Base-by-base conservation (phyloP, 139 green algal genomes). In the Asterochloris sp. region DNA sequence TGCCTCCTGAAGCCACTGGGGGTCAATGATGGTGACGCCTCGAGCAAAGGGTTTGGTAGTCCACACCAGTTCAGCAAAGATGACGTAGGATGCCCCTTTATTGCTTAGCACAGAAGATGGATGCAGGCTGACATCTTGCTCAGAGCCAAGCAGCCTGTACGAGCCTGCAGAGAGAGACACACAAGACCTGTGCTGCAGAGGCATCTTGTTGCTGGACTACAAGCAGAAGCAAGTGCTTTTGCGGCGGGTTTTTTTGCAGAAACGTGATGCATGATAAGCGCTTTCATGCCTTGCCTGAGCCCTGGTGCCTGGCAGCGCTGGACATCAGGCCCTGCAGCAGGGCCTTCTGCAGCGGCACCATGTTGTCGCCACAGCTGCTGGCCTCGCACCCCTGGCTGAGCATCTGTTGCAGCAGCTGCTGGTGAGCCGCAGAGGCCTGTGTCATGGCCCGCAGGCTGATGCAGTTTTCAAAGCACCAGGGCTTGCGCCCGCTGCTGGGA, bases 51-150 rank as follows among this genome's bases (percentile, higher is more conserved):
- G 86, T 78, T 89, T 88, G 0, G 86, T 93, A 73, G 94, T 97
- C 78, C 86, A 87, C 74, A 95, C 86, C 38, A 98, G 83, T 85
- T 98, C 94, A 78, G 89, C 91, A 86, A 98, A 98, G 26, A 98
- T 89, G 0, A 98, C 89, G 81, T 81, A 92, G n/a, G 89, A 86
- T 10, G 91, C 86, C 78, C 89, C 87, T 47, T 83, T 84, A 28
- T 87, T 83, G 64, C 83, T 76, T 28, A 98, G 89, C 62, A 96
- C 92, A 0, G 87, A 94, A 26, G 88, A 95, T 13, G 95, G 95
- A 89, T 98, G 95, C n/a, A 98, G 82, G 68, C 82, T 81, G 62
- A 98, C 90, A 69, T 79, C 61, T 73, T 96, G 92, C 9, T 90
- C 86, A 0, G 90, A 95, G 19, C 88, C 87, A 27, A 97, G 76